phyloP scores from a whole-genome alignment of 2,329 filamentous ascomycete species.

The Paraphaeosphaeria minitans region DNA sequence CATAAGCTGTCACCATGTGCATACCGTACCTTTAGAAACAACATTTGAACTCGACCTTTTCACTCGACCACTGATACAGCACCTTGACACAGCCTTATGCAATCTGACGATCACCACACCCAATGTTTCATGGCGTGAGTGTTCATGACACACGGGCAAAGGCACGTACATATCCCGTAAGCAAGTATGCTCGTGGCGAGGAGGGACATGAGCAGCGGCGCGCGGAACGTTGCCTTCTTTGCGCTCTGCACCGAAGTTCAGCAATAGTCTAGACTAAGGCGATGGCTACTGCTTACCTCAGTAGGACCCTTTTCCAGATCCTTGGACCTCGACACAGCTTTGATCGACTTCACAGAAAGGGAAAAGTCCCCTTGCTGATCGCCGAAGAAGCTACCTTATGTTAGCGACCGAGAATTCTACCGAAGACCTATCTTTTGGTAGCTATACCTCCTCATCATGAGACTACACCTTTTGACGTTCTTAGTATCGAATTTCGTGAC shows the following conservation, averaged over 20 bases:
- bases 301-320: conserved; percentile 34
- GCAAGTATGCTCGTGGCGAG: background rate
- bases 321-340: conserved; percentile 46
- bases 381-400: conserved; percentile 69
- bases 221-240: conserved; percentile 3
- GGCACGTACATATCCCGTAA: conserved; percentile 1
- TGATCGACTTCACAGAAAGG: conserved; percentile 61
- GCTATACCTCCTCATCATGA: conserved; percentile 81
- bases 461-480: conserved; percentile 68
- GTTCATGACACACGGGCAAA: conserved; percentile 4
- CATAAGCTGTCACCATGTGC: background rate
- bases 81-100: background rate
- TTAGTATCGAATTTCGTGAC: conserved; percentile 63
- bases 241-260: conserved; percentile 1
- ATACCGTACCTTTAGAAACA: background rate
- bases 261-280: background rate
- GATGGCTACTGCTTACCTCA: conserved; percentile 7
- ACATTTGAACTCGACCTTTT: background rate
- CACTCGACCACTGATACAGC: background rate
- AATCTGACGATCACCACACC: background rate
- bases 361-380: conserved; percentile 72
- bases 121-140: background rate
- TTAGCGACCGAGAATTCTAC: conserved; percentile 21
- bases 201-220: conserved; percentile 1
- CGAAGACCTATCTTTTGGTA: background rate